A percentile compares a stretch with the other conserved stretches of the same genome.
These are phyloP conservation scores for Gigaspora rosea DNA, from an alignment of 192 early-diverging fungal species.

Conservation along the genomic window DNA sequence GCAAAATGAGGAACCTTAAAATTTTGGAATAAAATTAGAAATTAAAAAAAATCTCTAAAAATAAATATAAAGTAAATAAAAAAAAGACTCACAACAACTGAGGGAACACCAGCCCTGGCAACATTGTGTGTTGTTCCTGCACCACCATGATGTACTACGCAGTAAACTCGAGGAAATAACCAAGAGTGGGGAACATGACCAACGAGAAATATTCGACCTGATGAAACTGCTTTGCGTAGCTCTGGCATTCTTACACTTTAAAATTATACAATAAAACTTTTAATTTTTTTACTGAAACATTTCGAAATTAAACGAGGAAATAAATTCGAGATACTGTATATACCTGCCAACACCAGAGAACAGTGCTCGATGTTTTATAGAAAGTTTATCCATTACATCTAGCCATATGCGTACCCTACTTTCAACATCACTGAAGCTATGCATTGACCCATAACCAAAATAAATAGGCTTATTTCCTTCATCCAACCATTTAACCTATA, in stretches of 20 bases:
- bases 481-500: background rate
- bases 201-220: background rate
- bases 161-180: constrained; percentile 3
- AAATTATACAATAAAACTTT: background rate
- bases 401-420: background rate
- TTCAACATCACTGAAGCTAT: background rate
- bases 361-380: background rate
- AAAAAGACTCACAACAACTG: background rate
- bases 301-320: background rate
- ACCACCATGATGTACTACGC: constrained; percentile 21
- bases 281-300: background rate
- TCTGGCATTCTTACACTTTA: background rate
- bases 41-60: background rate
- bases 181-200: constrained; percentile 4
- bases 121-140: constrained; percentile 8
- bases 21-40: background rate
- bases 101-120: background rate
- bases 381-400: background rate
- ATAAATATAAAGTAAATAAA: background rate
- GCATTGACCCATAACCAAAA: constrained; percentile 18
- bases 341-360: constrained; percentile 6
- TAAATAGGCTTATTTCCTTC: constrained; percentile 2
- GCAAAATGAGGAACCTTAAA: background rate
- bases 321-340: background rate
- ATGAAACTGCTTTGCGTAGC: background rate